Base-by-base conservation (phyloP, 805 yeast genomes). In the Ogataea kodamae region DNA sequence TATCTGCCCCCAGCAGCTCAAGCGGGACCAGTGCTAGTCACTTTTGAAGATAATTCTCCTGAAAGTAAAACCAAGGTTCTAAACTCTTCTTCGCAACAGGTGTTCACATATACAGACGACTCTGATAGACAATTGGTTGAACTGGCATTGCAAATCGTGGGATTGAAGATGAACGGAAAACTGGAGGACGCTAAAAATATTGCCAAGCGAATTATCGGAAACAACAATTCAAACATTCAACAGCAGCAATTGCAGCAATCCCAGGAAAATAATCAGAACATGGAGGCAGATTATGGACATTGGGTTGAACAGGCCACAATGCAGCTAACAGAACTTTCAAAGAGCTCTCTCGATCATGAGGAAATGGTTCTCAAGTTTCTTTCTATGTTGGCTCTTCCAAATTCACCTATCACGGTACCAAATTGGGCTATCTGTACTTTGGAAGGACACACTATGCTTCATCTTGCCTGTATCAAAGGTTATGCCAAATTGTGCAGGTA, bases 111-210 rank as follows among this genome's bases (percentile, higher is more conserved):
- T 53, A 72, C 87, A 27, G 97, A 92, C 62, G 98, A 92, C 55
- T 84, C 96, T 7, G 98, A 92, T 60, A 74, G 92, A 46, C 96
- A 90, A 59, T 71, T 92, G 55, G 85, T 90, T 54, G 98, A 92
- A 62, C 68, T 92, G 43, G 98, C 98, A 2, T 68, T 92, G 49
- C 97, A 92, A 55, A 92, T 92, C 49, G 96, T 92, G 24, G 98
- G 98, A 2, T 68, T 89, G 60, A 90, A 90, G 62, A 88, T 90
- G 96, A 89, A 87, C 54, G 98, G 97, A 39, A 81, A 81, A 51
- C 65, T 92, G 38, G 97, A 92, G 54, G 97, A 90, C 59, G 97
- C 97, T 2, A 77, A 85, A 47, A 88, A 87, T 53, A 85, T 92
- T 49, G 97, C 97, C 1, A 81, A 82, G 57, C 70, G 95, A 45